Base-by-base conservation (phyloP, 1,139 yeast genomes). In the Debaryomyces subglobosus region DNA sequence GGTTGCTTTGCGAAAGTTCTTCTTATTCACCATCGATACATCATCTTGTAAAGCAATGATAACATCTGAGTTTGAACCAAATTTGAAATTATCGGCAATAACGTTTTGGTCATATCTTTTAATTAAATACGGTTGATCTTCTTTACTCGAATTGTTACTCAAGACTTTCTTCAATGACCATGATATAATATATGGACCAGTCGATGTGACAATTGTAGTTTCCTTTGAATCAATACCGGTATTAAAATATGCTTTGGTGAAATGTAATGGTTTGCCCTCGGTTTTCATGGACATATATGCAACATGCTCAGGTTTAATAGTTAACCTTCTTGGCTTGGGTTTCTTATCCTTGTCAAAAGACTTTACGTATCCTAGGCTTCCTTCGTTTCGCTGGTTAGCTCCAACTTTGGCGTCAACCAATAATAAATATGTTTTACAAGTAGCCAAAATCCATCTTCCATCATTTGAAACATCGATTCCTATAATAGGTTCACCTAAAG, bases 381-480 rank as follows among this genome's bases (percentile, higher is more conserved):
- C 90, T 3, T 73, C 75, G 60, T 86, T 76, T 59, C 74, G 78
- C 53, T 70, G 74, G 24, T 89, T 94, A 5, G 74, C 77, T 48
- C 81, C 81, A 49, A 87, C 83, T 32, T 76, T 71, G 8, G 83
- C 72, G 63, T 89, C 95, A 53, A 89, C 74, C 44, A 91, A 74
- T 49, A 90, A 70, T 50, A 90, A 68, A 60, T 87, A 88, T 1
- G 82, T 79, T 57, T 77, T 72, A 69, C 94, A 88, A 0, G 97
- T 90, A 1, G 91, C 95, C 52, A 91, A 70, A 38, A 90, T 60
- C 89, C 92, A 90, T 59, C 81, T 75, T 49, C 97, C 97, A 62
- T 88, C 95, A 21, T 86, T 82, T 5, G 96, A 84, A 1, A 81
- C 82, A 50, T 87, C 92, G 24, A 89, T 59, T 23, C 87, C 87